Percentiles rank a stretch among this genome's conserved stretches.
phyloP scores from a whole-genome alignment of 805 yeast species.

The Yarrowia sp. region DNA sequence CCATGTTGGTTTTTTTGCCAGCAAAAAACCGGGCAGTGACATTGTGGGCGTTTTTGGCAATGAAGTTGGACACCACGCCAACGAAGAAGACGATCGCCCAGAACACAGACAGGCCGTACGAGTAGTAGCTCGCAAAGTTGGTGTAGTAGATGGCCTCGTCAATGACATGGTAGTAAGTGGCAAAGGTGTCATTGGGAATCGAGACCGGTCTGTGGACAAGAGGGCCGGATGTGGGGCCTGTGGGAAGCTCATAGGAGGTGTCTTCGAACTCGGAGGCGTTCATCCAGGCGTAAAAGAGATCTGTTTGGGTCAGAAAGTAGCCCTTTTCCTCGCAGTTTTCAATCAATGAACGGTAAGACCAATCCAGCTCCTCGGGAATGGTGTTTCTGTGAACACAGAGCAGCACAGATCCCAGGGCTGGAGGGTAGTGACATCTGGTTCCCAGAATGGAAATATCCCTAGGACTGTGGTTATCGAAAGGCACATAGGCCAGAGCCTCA shows the following conservation, averaged over 20 bases:
- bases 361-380: conserved; percentile 16
- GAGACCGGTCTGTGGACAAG: conserved; percentile 6
- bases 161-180: conserved; percentile 6
- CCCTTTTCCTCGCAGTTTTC: conserved; percentile 13
- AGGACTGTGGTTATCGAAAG: background rate
- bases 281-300: conserved; percentile 18
- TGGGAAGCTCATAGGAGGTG: conserved; percentile 1
- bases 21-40: conserved; percentile 28
- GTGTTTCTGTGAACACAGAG: conserved; percentile 20
- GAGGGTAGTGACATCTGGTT: conserved; percentile 19
- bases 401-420: conserved; percentile 23
- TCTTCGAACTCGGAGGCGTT: conserved; percentile 16
- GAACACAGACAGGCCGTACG: conserved; percentile 16
- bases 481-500: conserved; percentile 28
- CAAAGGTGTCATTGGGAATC: background rate
- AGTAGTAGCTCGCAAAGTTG: conserved; percentile 27
- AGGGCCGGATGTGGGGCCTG: background rate
- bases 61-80: conserved; percentile 23
- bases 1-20: conserved; percentile 54
- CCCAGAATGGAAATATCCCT: conserved; percentile 5
- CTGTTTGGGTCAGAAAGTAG: conserved; percentile 17
- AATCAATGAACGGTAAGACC: conserved; percentile 21
- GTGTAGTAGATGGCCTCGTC: conserved; percentile 36
- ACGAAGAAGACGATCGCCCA: conserved; percentile 17
- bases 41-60: conserved; percentile 33